A percentile compares a stretch with the other conserved stretches of the same genome.
Evolutionary conservation across 495 filamentous ascomycete species (phyloP).

Genomic region (Tuber melanosporum): DNA sequence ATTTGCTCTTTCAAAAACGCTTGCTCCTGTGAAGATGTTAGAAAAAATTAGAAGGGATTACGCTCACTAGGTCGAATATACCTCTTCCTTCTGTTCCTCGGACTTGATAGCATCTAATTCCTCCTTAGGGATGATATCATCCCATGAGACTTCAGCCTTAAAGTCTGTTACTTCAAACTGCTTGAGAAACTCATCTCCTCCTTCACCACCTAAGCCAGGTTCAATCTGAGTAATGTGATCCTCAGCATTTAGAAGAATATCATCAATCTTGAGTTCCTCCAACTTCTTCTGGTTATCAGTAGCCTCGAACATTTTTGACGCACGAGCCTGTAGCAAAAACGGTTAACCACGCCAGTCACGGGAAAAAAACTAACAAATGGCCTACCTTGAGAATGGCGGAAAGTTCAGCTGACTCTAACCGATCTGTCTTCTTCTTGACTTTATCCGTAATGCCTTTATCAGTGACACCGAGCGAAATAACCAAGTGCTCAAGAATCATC

Average conservation of each 20-base stretch:
- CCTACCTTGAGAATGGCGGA: slow-evolving; percentile 40
- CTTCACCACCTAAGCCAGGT: slow-evolving; percentile 83
- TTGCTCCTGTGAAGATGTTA: slow-evolving; percentile 52
- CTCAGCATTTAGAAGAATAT: slow-evolving; percentile 91
- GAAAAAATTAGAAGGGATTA: background rate
- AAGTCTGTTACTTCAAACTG: slow-evolving; percentile 53
- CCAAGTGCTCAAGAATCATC: slow-evolving; percentile 95
- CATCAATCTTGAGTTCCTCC: slow-evolving; percentile 97
- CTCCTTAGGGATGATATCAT: slow-evolving; percentile 94
- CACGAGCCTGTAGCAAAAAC: slow-evolving; percentile 31
- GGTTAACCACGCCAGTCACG: slow-evolving; percentile 8
- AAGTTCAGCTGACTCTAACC: slow-evolving; percentile 49
- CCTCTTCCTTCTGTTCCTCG: slow-evolving; percentile 64
- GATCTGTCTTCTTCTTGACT: slow-evolving; percentile 59
- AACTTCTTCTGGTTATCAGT: slow-evolving; percentile 90
- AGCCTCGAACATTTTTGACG: slow-evolving; percentile 86
- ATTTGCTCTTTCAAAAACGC: slow-evolving; percentile 74
- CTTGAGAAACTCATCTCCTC: slow-evolving; percentile 86
- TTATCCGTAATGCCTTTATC: slow-evolving; percentile 62
- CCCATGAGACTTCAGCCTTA: slow-evolving; percentile 90
- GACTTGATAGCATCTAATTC: slow-evolving; percentile 80
- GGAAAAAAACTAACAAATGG: background rate
- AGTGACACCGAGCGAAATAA: slow-evolving; percentile 92
- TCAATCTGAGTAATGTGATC: slow-evolving; percentile 85
- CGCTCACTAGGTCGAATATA: slow-evolving; percentile 8